Evolutionary conservation across 345 rosid genomes (phyloP), one percentile per base, ranked within the genome.

Genomic region (Euphorbia tirucalli): DNA sequence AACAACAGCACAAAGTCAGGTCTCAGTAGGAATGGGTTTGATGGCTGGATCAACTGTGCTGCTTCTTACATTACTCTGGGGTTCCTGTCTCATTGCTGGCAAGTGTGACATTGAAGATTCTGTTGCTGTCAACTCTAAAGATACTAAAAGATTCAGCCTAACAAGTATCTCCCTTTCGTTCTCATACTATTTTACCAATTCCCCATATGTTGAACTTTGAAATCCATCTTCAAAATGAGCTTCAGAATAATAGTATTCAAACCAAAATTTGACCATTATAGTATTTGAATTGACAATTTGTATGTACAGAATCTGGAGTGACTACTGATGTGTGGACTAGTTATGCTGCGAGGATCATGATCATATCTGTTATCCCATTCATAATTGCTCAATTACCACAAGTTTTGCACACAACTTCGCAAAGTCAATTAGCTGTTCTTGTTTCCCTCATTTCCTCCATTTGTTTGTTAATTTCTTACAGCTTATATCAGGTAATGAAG

Each of bases 21-120:
- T 93, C 27, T 84, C 96, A 3, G 98, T 91, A 21, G 98, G 98
- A 35, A 93, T 93, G 91, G 98, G 98, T 19, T 78, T 93, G 78
- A 78, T 91, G 31, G 96, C 98, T 71, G 97, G 97, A 11, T 91
- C 96, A 30, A 93, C 97, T 0, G 96, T 93, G 68, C 86, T 93
- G 89, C 97, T 93, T 54, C 85, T 88, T 39, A 93, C 98, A 6
- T 75, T 91, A 11, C 82, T 91, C 55, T 93, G 97, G 96, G 98
- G 97, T 66, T 82, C 91, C 50, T 93, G 98, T 69, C 77, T 89
- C 19, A 31, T 89, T 3, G 85, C 86, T 57, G 98, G 97, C 73
- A 89, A 88, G 75, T 85, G 91, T 71, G 98, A 93, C 65, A 80
- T 91, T 82, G 27, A 65, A 4, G 59, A 62, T 22, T 63, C 79